A percentile compares a stretch with the other conserved stretches of the same genome.
Conservation (phyloP, 352 stramenopile genomes). For the Phytophthora palmivora region DNA sequence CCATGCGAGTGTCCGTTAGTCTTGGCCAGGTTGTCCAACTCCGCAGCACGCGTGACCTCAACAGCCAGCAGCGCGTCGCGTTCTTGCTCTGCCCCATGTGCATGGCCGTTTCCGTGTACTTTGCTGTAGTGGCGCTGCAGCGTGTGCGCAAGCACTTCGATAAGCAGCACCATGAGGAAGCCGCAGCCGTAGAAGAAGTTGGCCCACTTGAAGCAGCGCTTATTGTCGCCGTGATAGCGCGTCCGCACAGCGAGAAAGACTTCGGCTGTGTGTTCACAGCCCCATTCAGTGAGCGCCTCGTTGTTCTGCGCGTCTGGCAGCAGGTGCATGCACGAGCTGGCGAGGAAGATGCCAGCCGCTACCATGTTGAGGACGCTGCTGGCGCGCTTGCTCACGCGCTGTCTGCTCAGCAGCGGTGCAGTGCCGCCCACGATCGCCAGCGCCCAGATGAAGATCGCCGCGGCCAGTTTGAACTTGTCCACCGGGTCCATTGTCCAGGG, state of each 20-base stretch:
- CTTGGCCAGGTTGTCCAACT: conserved; percentile 15
- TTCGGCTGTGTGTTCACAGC: conserved; percentile 51
- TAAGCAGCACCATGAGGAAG: conserved; percentile 77
- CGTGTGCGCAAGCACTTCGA: conserved; percentile 75
- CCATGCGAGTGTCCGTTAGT: conserved; percentile 17
- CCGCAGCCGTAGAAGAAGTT: conserved; percentile 85
- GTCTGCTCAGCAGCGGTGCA: conserved; percentile 55
- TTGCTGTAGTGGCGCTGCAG: conserved; percentile 56
- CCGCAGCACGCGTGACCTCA: conserved; percentile 20
- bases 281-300: conserved; percentile 50
- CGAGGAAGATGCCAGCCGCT: conserved; percentile 82
- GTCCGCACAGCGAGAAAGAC: conserved; percentile 42
- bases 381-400: conserved; percentile 40
- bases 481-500: conserved; percentile 46
- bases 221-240: conserved; percentile 34
- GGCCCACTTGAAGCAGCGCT: conserved; percentile 73
- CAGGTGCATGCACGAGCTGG: conserved; percentile 80
- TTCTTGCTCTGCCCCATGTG: conserved; percentile 27
- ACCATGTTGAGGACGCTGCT: conserved; percentile 85
- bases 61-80: conserved; percentile 33
- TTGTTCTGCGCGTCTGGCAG: conserved; percentile 82
- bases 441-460: conserved; percentile 63
- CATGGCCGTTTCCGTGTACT: conserved; percentile 23
- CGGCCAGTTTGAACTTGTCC: conserved; percentile 70
- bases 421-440: conserved; percentile 64